Evolutionary conservation across 371 early-diverging fungal species (phyloP).

Genomic region (Saksenaea oblongispora): DNA sequence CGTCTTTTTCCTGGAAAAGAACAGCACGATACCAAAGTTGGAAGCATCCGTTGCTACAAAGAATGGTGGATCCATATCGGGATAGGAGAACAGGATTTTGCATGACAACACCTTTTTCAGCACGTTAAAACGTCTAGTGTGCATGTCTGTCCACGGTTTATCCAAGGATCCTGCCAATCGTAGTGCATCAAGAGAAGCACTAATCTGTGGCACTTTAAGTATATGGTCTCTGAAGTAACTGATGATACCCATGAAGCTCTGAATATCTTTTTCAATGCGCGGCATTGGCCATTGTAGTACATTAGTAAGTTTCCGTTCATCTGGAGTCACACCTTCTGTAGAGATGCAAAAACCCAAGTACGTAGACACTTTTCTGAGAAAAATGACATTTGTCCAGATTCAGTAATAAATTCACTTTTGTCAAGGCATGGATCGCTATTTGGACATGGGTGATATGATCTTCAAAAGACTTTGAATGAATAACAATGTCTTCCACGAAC

Average conservation of each 20-base stretch:
- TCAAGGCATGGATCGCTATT: conserved; percentile 9
- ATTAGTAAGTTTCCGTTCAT: conserved; percentile 14
- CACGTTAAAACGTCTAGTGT: background rate
- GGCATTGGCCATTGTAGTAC: conserved; percentile 14
- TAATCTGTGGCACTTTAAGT: conserved; percentile 8
- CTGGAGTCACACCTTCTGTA: conserved; percentile 12
- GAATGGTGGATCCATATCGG: conserved; percentile 25
- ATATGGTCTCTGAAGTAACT: conserved; percentile 28
- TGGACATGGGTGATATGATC: conserved; percentile 9
- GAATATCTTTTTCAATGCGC: conserved; percentile 11
- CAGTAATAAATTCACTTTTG: conserved; percentile 10
- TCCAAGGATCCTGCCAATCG: conserved; percentile 6
- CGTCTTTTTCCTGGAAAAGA: conserved; percentile 16
- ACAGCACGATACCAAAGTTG: conserved; percentile 31
- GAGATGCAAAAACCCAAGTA: conserved; percentile 21
- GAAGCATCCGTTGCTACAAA: conserved; percentile 39
- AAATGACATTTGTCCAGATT: conserved; percentile 22
- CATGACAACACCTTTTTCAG: conserved; percentile 7
- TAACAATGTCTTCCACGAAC: conserved; percentile 12
- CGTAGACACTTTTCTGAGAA: background rate
- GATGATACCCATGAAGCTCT: conserved; percentile 18
- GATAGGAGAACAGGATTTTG: background rate
- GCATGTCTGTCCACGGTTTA: conserved; percentile 1
- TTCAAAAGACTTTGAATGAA: background rate
- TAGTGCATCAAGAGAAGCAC: conserved; percentile 24